These are phyloP conservation scores for Erysimum cheiri DNA, from an alignment of 441 rosid genomes.

Conservation along the genomic window DNA sequence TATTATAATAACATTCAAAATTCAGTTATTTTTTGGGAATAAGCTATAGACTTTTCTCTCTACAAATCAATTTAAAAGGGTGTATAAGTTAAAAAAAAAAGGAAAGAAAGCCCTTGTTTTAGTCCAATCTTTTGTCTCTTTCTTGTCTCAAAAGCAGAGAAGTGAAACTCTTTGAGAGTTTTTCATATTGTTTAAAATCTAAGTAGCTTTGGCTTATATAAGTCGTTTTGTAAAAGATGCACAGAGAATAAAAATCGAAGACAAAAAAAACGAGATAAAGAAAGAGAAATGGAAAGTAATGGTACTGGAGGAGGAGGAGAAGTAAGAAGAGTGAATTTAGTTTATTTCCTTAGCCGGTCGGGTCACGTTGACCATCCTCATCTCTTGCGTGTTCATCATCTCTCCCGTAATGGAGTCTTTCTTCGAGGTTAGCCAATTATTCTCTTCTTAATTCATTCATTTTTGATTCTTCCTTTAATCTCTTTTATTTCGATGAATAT, in stretches of 20 bases:
- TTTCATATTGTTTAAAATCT: conserved; percentile 18
- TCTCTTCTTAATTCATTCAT: not conserved
- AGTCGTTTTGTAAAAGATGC: conserved; percentile 24
- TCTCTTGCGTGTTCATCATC: conserved; percentile 66
- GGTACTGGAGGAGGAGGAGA: conserved; percentile 45
- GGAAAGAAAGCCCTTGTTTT: not conserved
- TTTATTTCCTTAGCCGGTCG: conserved; percentile 62
- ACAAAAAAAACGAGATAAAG: conserved; percentile 36
- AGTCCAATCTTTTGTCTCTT: conserved; percentile 26
- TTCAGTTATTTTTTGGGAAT: conserved; percentile 16
- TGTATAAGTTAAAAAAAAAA: conserved; percentile 8
- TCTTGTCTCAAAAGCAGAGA: conserved; percentile 44
- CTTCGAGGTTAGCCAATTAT: conserved; percentile 54
- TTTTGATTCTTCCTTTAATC: no score
- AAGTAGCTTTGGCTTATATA: conserved; percentile 29
- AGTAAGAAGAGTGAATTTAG: conserved; percentile 62
- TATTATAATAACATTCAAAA: conserved; percentile 27
- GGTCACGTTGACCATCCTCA: conserved; percentile 75
- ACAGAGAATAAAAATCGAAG: conserved; percentile 20
- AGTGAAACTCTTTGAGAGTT: conserved; percentile 8
- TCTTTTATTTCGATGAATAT: not conserved
- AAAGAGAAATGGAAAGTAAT: conserved; percentile 42
- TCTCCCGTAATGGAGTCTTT: conserved; percentile 55
- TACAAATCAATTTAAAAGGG: conserved; percentile 19
- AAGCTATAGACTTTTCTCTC: conserved; percentile 14